Evolutionary conservation across 345 rosid species (phyloP), one percentile per base, ranked within the genome.

Genomic region (Turnera subulata): DNA sequence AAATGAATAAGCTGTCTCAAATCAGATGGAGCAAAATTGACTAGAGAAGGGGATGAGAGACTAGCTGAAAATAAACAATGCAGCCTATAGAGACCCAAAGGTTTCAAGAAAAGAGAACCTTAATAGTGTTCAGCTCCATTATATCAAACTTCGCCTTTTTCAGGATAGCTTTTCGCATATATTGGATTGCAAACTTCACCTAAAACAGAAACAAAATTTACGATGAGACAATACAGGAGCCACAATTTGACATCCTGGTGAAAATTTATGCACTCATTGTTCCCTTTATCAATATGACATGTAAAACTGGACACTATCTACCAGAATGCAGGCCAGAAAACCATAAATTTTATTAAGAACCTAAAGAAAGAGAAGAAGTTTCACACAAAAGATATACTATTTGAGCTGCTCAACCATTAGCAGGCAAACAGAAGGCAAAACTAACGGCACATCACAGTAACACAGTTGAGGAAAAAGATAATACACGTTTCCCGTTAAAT

Each of bases 121-220:
- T 91, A 55, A 85, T 76, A 62, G 96, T 70, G 69, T 91, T 85
- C 57, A 91, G 80, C 12, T 81, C 86, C 69, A 60, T 65, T 64
- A 91, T 91, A 68, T 91, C 91, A 67, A 91, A 91, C 72, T 85
- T 85, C 0, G 97, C 94, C 76, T 84, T 88, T 48, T 84, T 91
- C 74, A 80, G 94, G 59, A 91, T 75, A 57, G 91, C 63, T 72
- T 65, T 82, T 56, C 86, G 70, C 92, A 91, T 91, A 70, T 52
- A 82, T 59, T 88, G 96, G 64, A 91, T 91, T 17, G 96, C 98
- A 80, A 85, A 78, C 74, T 88, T 91, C 57, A 91, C 98, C 98
- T 91, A 56, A 67, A 62, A 70, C 33, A 55, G 61, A 33, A 43
- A 66, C 48, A 55, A 23, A 24, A 9, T 20, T 45, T 21, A 61